phyloP scores from a whole-genome alignment of 306 rosid species.

The Inga laurina region DNA sequence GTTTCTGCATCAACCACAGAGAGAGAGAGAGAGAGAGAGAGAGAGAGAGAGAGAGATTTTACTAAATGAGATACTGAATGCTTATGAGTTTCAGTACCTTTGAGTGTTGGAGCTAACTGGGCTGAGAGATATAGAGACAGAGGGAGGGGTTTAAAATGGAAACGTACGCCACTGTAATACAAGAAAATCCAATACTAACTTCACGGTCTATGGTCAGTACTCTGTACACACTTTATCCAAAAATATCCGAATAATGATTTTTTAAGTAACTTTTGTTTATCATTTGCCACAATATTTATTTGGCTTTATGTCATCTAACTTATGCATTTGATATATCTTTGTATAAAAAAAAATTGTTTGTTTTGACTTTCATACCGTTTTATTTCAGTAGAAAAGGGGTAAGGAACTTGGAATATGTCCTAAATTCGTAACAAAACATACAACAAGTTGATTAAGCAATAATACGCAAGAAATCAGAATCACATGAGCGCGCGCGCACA shows the following conservation, averaged over 20 bases:
- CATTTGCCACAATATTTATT: neutral
- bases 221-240: neutral
- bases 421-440: neutral
- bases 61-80: neutral
- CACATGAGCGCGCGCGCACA: neutral
- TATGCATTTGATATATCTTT: neutral
- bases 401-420: neutral
- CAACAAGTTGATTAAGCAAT: neutral
- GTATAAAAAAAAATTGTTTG: too few relatives aligned
- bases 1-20: constrained; percentile 39
- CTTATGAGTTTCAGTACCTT: constrained; percentile 36
- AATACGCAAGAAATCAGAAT: neutral
- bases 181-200: neutral
- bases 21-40: constrained; percentile 18
- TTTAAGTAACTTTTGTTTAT: neutral
- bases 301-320: neutral
- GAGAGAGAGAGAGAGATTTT: constrained; percentile 9
- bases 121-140: constrained; percentile 16
- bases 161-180: neutral
- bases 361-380: neutral
- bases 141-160: constrained; percentile 26
- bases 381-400: neutral
- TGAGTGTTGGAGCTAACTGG: neutral
- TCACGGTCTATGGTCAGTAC: neutral
- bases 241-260: neutral